Base-by-base conservation (phyloP, 2,329 filamentous ascomycete genomes). In the Colletotrichum sublineola region DNA sequence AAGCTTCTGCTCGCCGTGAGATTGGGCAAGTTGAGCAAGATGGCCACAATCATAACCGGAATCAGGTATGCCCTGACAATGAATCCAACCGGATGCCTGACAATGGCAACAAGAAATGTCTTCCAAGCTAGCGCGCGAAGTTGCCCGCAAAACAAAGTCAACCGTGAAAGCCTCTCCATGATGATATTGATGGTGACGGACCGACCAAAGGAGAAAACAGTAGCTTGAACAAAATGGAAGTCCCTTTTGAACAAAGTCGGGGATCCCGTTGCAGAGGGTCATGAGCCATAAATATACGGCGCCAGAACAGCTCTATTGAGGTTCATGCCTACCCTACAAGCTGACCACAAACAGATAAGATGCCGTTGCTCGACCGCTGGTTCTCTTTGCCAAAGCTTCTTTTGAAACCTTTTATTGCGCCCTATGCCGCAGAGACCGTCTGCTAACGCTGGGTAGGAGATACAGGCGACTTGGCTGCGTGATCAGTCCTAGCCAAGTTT, bases 1-100 rank as follows among this genome's bases (percentile, higher is more conserved):
- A 53, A 8, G 31, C 48, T 55, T 31, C 18, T 7, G 5, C 24
- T 42, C 5, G 14, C 31, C 12, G 38, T 40, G 53, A 66, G 31
- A 11, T 52, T 31, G 12, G 42, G 64, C n/a, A 60, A 31, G n/a
- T 67, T 46, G 15, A 56, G 29, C n/a, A 68, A 11, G 36, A 58
- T 3, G 11, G 42, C 24, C n/a, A 68, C 31, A 5, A 50, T 18
- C 7, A 33, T 6, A 36, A 68, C n/a, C 7, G 42, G 65, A 15
- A 57, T 24, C 7, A 63, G 8, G 33, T 38, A 50, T 12, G 50
- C 38, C 31, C 63, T 57, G 44, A 53, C n/a, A 8, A 69, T 11
- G 36, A 63, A 48, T 12, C 12, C 36, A 36, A 36, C 6, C 4
- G 38, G 56, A 38, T 53, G 42, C 9, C 50, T 33, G 36, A 14